These are phyloP conservation scores for Claviceps capensis DNA, from an alignment of 2,329 filamentous ascomycete species.

Conservation along the genomic window DNA sequence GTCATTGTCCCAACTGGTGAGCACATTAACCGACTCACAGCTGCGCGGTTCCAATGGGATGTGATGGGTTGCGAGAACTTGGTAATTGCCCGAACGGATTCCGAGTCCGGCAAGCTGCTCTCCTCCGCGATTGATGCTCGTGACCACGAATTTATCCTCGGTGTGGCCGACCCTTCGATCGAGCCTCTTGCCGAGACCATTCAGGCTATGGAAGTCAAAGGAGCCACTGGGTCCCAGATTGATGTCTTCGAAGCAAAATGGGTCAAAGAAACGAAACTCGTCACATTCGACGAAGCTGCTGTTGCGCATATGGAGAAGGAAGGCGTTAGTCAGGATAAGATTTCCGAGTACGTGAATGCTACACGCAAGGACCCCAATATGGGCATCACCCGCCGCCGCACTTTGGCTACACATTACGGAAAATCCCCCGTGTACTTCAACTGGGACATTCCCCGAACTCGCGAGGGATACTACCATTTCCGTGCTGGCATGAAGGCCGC, in stretches of 20 bases:
- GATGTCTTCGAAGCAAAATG: slow-evolving; percentile 76
- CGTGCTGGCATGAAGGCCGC: slow-evolving; percentile 70
- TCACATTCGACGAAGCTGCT: slow-evolving; percentile 87
- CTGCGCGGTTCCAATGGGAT: slow-evolving; percentile 94
- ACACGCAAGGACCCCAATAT: slow-evolving; percentile 54
- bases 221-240: slow-evolving; percentile 66
- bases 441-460: slow-evolving; percentile 84
- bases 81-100: slow-evolving; percentile 88
- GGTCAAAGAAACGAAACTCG: slow-evolving; percentile 73
- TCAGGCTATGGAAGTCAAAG: slow-evolving; percentile 74
- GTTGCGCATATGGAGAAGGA: slow-evolving; percentile 57
- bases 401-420: slow-evolving; percentile 54
- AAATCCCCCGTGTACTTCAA: slow-evolving; percentile 63
- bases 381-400: slow-evolving; percentile 64
- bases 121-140: slow-evolving; percentile 85
- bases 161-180: slow-evolving; percentile 58
- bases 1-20: slow-evolving; percentile 87
- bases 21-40: slow-evolving; percentile 89
- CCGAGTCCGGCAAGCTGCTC: slow-evolving; percentile 81
- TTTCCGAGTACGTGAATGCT: slow-evolving; percentile 52
- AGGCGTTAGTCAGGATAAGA: slow-evolving; percentile 47
- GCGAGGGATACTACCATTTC: slow-evolving; percentile 92
- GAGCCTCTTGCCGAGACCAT: slow-evolving; percentile 78
- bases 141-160: slow-evolving; percentile 94
- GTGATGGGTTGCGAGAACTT: slow-evolving; percentile 94